Conservation (phyloP, 2,329 filamentous ascomycete genomes). For the Truncatella angustata region DNA sequence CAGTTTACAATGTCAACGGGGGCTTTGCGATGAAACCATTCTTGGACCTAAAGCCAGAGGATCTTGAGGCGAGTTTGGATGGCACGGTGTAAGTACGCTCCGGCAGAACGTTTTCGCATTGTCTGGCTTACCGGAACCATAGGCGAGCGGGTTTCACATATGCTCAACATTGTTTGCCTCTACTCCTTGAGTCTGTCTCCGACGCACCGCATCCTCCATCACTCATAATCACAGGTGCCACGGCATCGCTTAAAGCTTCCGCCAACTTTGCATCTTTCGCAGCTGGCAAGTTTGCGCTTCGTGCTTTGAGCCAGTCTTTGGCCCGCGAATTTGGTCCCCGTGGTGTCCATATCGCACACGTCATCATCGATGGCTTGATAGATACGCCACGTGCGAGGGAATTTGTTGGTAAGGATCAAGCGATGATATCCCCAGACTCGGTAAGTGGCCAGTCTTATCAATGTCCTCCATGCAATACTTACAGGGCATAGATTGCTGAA, state of each 20-base stretch:
- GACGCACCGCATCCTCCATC: conserved; percentile 59
- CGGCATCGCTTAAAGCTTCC: conserved; percentile 66
- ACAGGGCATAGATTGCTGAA: conserved; percentile 62
- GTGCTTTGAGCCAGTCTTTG: conserved; percentile 65
- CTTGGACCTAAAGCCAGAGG: conserved; percentile 50
- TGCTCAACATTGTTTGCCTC: conserved; percentile 62
- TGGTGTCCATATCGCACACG: conserved; percentile 72
- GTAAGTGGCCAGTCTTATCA: conserved; percentile 42
- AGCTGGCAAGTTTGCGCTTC: conserved; percentile 67
- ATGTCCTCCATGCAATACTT: not conserved
- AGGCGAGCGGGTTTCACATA: conserved; percentile 68
- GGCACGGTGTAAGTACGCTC: conserved; percentile 46
- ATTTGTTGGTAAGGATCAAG: conserved; percentile 34
- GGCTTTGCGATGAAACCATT: conserved; percentile 55
- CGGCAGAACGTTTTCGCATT: not conserved
- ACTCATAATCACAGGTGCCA: conserved; percentile 74
- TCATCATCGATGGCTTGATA: conserved; percentile 73
- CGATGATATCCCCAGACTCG: conserved; percentile 65
- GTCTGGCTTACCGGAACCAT: not conserved
- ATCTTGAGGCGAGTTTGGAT: conserved; percentile 45
- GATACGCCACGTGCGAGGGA: conserved; percentile 67
- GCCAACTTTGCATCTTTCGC: conserved; percentile 64
- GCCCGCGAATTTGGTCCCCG: conserved; percentile 73
- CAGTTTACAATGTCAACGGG: conserved; percentile 67
- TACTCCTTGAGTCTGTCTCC: conserved; percentile 57